Conservation (phyloP, 2,329 filamentous ascomycete species). For the Bipolaris cookei region DNA sequence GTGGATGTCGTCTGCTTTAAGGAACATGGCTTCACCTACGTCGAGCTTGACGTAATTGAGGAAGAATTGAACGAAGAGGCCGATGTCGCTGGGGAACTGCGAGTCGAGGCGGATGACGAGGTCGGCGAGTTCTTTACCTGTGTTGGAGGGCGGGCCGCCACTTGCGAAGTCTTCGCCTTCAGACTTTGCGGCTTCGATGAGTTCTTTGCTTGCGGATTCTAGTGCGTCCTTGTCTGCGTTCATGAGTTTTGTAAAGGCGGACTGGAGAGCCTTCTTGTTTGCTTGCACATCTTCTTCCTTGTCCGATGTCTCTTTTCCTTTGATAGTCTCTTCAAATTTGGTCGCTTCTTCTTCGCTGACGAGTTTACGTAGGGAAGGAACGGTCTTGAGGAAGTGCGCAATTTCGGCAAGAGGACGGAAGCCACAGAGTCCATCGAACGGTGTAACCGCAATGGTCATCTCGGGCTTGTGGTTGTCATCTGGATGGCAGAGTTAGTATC, state of each 20-base stretch:
- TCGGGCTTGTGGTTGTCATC: slow-evolving; percentile 99
- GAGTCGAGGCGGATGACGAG: slow-evolving; percentile 78
- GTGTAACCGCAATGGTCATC: slow-evolving; percentile 97
- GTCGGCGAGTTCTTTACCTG: slow-evolving; percentile 73
- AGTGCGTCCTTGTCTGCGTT: slow-evolving; percentile 72
- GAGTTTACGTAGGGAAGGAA: slow-evolving; percentile 59
- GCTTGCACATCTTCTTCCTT: slow-evolving; percentile 54
- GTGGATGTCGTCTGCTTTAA: slow-evolving; percentile 96
- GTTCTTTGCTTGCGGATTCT: slow-evolving; percentile 67
- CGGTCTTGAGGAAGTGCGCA: slow-evolving; percentile 75
- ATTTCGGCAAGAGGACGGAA: slow-evolving; percentile 91
- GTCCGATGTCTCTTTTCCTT: slow-evolving; percentile 59
- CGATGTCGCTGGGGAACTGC: slow-evolving; percentile 86
- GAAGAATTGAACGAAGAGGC: slow-evolving; percentile 95
- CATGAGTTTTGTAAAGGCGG: slow-evolving; percentile 81
- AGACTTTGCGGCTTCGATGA: slow-evolving; percentile 73
- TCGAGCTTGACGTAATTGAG: slow-evolving; percentile 90
- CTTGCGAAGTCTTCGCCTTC: slow-evolving; percentile 77
- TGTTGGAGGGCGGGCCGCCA: slow-evolving; percentile 70
- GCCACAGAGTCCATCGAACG: slow-evolving; percentile 94
- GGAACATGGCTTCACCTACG: slow-evolving; percentile 92
- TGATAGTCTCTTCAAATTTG: slow-evolving; percentile 55
- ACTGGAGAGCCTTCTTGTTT: slow-evolving; percentile 81
- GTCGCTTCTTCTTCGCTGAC: slow-evolving; percentile 57
- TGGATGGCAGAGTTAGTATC: slow-evolving; percentile 5